Base-by-base conservation (phyloP, 352 stramenopile genomes). In the Phytophthora megakarya region DNA sequence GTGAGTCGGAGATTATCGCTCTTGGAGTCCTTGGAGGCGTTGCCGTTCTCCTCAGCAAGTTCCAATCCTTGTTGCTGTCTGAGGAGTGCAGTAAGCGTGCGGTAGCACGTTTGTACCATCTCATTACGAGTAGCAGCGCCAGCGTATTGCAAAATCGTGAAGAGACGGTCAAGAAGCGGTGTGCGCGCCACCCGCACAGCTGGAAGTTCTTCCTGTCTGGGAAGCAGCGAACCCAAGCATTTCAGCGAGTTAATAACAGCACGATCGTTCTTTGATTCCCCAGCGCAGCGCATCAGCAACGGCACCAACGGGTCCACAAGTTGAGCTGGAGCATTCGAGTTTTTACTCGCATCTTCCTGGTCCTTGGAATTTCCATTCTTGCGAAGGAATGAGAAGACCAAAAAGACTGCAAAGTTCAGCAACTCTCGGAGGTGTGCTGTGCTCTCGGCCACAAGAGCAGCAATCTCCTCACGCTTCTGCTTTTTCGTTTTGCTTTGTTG, bases 71-170 rank as follows among this genome's bases (percentile, higher is more conserved):
- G 70, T 22, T 78, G 70, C 25, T 78, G 70, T 26, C 89, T 81
- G 16, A 98, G 76, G 0, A 99, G 73, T 11, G 97, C 72, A 16
- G 93, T 97, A 6, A 99, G 80, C 26, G 91, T 92, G 52, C 89
- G 94, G 67, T 98, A 98, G 65, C 95, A 98, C 8, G 91, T 93
- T 79, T 98, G 96, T 21, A 97, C 92, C 78, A 98, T 92, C 61
- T 99, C 96, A 61, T 97, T 96, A 43, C 95, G 88, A 43, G 90
- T 97, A 33, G 94, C 95, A 33, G 88, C 86, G 51, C 90, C 92
- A 39, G 92, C 83, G 53, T 96, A 92, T 44, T 90, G 81, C 45
- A 95, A 61, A 61, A 97, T 97, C 71, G 97, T 90, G 58, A 99
- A 92, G 19, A 98, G 79, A n/a, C 92, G 87, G 57, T 95, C 82